Conservation (phyloP, 169 alveolate genomes). For the Prorocentrum cordatum region DNA sequence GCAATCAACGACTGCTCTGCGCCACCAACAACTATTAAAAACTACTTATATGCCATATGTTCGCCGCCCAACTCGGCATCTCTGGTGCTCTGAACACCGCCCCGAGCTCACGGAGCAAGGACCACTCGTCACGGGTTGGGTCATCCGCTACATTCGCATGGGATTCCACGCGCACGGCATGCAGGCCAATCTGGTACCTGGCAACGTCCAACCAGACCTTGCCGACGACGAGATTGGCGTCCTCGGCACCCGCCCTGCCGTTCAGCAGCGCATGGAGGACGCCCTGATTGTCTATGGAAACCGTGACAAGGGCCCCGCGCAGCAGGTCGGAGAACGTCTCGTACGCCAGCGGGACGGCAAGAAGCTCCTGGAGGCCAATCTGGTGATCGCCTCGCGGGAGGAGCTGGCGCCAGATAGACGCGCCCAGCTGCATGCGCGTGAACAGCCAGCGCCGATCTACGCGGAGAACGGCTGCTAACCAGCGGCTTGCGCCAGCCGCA, state of each 20-base stretch:
- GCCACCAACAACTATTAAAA: too few relatives aligned
- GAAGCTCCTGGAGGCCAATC: slow-evolving; percentile 20
- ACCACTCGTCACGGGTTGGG: not conserved
- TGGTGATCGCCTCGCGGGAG: slow-evolving; percentile 6
- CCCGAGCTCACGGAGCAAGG: not conserved
- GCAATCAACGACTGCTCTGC: too few relatives aligned
- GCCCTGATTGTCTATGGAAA: slow-evolving; percentile 5
- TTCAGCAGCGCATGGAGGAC: not conserved
- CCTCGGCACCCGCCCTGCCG: not conserved
- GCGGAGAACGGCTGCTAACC: slow-evolving; percentile 12
- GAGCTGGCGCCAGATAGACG: not conserved
- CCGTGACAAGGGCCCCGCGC: not conserved
- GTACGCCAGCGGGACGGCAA: not conserved
- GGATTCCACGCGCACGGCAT: not conserved
- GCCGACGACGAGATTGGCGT: not conserved
- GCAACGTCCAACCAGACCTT: slow-evolving; percentile 16
- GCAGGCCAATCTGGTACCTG: not conserved
- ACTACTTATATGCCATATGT: too few relatives aligned
- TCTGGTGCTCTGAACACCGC: slow-evolving; percentile 2
- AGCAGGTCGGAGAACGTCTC: not conserved
- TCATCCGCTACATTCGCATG: slow-evolving; percentile 27
- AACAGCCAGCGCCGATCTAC: not conserved
- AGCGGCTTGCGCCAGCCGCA: slow-evolving; percentile 7
- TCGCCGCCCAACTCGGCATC: slow-evolving; percentile 1
- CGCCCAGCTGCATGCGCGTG: not conserved